phyloP scores from a whole-genome alignment of 257 asterid genomes.

The Penstemon eatonii region DNA sequence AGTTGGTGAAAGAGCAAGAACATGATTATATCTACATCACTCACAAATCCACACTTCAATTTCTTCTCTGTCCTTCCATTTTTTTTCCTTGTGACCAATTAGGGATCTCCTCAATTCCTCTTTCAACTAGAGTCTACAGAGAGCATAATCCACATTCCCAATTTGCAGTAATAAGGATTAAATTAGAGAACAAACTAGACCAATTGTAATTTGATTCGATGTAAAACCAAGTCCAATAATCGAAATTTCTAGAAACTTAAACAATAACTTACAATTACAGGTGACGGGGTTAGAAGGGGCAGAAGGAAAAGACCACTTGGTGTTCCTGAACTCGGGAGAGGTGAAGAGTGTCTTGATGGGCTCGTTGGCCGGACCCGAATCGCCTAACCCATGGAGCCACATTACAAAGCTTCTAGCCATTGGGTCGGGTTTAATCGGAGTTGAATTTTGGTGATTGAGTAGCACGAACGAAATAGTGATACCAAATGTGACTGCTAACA shows the following conservation, averaged over 20 bases:
- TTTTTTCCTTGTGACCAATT: no score
- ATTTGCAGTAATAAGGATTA: neutral
- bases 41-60: no score
- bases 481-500: conserved; percentile 49
- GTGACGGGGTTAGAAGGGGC: conserved; percentile 93
- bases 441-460: conserved; percentile 32
- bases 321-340: conserved; percentile 65
- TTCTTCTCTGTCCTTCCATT: no score
- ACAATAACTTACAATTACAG: conserved; percentile 67
- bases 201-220: no score
- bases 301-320: conserved; percentile 94
- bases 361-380: conserved; percentile 95
- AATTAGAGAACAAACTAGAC: no score
- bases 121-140: neutral
- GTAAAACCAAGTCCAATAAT: no score
- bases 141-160: neutral
- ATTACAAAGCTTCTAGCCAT: conserved; percentile 78
- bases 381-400: conserved; percentile 98
- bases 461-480: conserved; percentile 51
- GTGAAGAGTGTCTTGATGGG: conserved; percentile 81
- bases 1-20: no score
- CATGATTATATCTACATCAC: no score
- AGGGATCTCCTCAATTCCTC: no score
- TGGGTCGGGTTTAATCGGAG: conserved; percentile 32
- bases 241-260: no score